Evolutionary conservation across 768 basidiomycete species (phyloP), one percentile per base, ranked within the genome.

Genomic region (Calocybe cyanea): DNA sequence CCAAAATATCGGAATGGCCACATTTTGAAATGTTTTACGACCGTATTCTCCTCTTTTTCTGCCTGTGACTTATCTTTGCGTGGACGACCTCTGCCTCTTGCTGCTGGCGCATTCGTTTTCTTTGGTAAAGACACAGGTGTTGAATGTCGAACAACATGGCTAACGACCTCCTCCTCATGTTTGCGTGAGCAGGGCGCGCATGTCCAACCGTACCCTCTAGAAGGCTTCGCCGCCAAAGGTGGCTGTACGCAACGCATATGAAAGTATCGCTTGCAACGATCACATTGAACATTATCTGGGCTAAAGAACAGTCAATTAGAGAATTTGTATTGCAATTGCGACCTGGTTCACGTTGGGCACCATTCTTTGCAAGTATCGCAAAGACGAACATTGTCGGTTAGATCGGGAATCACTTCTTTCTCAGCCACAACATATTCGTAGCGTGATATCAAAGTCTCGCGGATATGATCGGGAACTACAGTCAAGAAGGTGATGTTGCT

Each of bases 1-100:
- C 93, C 93, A 64, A 98, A 98, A 68, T 99, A 99, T 46, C 96
- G 77, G 68, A 94, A 96, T 3, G 84, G 89, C 90, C 87, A 94
- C 83, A 85, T 85, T 63, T 85, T 90, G 69, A 79, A 92, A 65
- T 90, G 85, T 58, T 87, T 91, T 49, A 90, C 81, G 17, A 81
- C 76, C 46, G 85, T 67, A 50, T 76, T 86, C 64, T 87, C 86
- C 63, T 88, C 87, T 55, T 78, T 80, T 57, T 91, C 87, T 2
- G 85, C 83, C 45, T 83, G 77, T 36, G 64, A 64, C 51, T 78
- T 76, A 57, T 89, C 87, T 59, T 91, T 90, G 37, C 87, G 76
- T 25, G 88, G 88, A 44, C 87, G 72, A 6, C 87, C 87, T 49
- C 85, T 76, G 17, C 85, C 85, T 43, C 84, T 71, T 36, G 80